Base-by-base conservation (phyloP, 495 filamentous ascomycete genomes). In the Jackrogersella multiformis region DNA sequence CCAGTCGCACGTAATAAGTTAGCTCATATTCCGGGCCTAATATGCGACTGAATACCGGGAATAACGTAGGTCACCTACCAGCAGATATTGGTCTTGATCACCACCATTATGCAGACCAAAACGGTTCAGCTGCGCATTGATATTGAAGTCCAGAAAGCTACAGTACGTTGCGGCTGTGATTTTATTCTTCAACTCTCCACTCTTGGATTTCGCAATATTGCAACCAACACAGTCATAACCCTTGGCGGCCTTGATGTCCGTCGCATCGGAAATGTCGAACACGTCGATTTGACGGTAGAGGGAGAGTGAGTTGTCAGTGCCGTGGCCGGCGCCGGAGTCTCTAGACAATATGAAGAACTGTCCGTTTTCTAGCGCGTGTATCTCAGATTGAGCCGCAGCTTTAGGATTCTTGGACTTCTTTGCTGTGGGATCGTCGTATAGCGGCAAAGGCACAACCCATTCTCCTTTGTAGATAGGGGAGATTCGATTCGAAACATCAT, bases 271-370 rank as follows among this genome's bases (percentile, higher is more conserved):
- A 63, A 93, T 84, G 64, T 90, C 87, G 73, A 94, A 86, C 13
- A 95, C 77, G 70, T 94, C 91, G 20, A 87, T 86, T 56, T 93
- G 89, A 18, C 91, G 87, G 76, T 92, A 93, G 8, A 87, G 67
- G 30, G 85, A 88, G 52, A 77, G 64, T 0, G 87, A 79, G 28
- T 77, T 69, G 4, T 76, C 72, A 55, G 83, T 75, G 5, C 90
- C 90, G 44, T 81, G 85, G 2, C 91, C 92, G 28, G 80, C 81
- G 36, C 71, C 75, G 0, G 84, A 86, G 73, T 94, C 91, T 38
- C 90, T 86, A 4, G 89, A 79, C 9, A 95, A 81, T 28, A 94
- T 73, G 21, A 95, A 80, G 75, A 90, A 92, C 77, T 87, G 88
- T 7, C 74, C 83, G 2, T 84, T 81, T 2, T 85, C 85, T 41